Evolutionary conservation across 2,329 filamentous ascomycete species (phyloP), one percentile per base, ranked within the genome.

Genomic region (Tolypocladium capitatum): DNA sequence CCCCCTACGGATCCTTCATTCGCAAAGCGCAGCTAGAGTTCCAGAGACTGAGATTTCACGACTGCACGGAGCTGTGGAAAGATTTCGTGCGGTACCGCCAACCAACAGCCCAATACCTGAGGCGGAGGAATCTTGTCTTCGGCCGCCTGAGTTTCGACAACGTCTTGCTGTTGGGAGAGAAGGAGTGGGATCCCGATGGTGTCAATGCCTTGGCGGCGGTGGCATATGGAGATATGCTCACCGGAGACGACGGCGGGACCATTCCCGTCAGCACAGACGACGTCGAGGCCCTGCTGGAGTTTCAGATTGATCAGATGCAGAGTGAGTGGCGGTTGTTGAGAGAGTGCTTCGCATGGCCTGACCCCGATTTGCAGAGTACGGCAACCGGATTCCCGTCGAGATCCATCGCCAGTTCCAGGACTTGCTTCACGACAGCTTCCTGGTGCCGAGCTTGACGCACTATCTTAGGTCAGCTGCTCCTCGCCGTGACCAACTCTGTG

Each of bases 251-350:
- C 3, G 61, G 56, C 16, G 61, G 63, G 3, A 65, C 66, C 2
- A 53, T 74, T 16, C 64, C 73, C 2, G 73, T 86, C 47, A 92
- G 87, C 63, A 81, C 80, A 0, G 83, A 91, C 55, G 88, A 94
- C 59, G 72, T 92, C 8, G 86, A 94, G 60, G 78, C 78, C 30
- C 69, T 96, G 28, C 68, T 97, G 20, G 87, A 94, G 55, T 94
- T 92, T 56, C 90, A 95, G 59, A 83, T 97, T 34, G 83, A 86
- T 53, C 81, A 88, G 62, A 80, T 96, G 68, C 90, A 96, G 62
- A 86, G 84, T 83, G 67, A 58, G 70, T 65, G 14, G 18, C 18
- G 11, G 28, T 32, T 11, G 5, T 28, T 28, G 16, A 36, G 34
- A 16, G 27, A 18, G 31, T 42, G 16, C 16, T 27, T 27, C 27